Evolutionary conservation across 352 stramenopile species (phyloP), one percentile per base, ranked within the genome.

Genomic region (Phytophthora pluvialis): DNA sequence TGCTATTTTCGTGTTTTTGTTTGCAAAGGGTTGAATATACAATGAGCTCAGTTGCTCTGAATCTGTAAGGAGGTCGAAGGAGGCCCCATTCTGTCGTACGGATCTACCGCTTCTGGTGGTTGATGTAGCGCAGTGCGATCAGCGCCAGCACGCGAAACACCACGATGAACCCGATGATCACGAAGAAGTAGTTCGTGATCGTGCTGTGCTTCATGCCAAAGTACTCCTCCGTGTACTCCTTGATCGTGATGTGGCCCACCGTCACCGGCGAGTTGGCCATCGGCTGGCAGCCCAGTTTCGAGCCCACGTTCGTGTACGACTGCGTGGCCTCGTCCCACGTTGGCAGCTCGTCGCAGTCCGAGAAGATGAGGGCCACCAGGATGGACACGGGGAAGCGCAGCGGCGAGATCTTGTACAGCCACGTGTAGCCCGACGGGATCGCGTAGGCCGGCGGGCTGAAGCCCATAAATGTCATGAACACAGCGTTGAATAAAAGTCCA

Each of bases 381-480:
- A 60, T 31, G 3, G 45, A 50, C 25, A 73, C n/a, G 8, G 65
- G 45, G 52, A 69, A 73, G 4, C 35, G 31, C 9, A 60, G 35
- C 11, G 65, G 65, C 18, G 59, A 69, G 32, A 73, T 73, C n/a
- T 7, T 60, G 53, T 64, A 72, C 2, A 72, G 45, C 58, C 57
- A 72, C 51, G 11, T 54, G 58, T 68, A 63, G 13, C 46, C 36
- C 64, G 81, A 58, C 68, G 85, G 29, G 35, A 72, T 72, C 3
- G 48, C 16, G 25, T 60, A 64, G 5, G 65, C 64, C 8, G 76
- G 76, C 21, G 78, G 78, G 33, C 62, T 73, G 52, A 83, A 89
- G 7, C 85, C 83, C 33, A 71, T 67, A 57, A 92, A 92, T 39
- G 75, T 44, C 18, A 72, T 70, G 36, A 78, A 75, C 5, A 80